These are phyloP conservation scores for Aspergillus sp. DNA, from an alignment of 2,329 filamentous ascomycete genomes.

Conservation along the genomic window DNA sequence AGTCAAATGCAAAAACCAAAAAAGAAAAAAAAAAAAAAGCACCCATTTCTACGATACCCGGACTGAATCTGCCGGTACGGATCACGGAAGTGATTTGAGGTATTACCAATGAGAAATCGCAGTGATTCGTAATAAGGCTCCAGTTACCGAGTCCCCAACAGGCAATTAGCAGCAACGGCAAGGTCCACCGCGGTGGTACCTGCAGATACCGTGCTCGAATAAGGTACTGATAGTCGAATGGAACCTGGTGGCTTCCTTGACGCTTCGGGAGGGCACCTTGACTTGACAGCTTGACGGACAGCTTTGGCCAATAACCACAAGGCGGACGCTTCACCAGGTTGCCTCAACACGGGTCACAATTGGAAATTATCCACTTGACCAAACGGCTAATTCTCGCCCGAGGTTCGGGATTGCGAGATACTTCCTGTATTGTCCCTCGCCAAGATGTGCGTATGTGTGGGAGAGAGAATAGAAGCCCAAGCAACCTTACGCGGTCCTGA, in stretches of 20 bases:
- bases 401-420: not conserved
- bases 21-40: too few relatives aligned
- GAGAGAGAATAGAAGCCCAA: not conserved
- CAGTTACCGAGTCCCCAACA: not conserved
- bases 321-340: not conserved
- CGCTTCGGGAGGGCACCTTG: not conserved
- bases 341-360: not conserved
- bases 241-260: not conserved
- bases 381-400: not conserved
- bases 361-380: not conserved
- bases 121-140: not conserved
- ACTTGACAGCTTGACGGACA: not conserved
- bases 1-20: too few relatives aligned
- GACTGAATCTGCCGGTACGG: too few relatives aligned
- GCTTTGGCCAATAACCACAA: not conserved
- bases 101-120: not conserved
- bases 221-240: conserved; percentile 3
- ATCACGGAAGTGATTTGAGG: too few relatives aligned
- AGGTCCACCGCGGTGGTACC: conserved; percentile 1
- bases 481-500: not conserved
- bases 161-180: not conserved
- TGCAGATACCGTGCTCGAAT: not conserved
- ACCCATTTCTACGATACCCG: too few relatives aligned
- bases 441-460: too few relatives aligned
- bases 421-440: too few relatives aligned